A percentile compares a stretch with the other conserved stretches of the same genome.
Evolutionary conservation across 2,329 filamentous ascomycete species (phyloP).

Genomic region (Ophiostoma sp.): DNA sequence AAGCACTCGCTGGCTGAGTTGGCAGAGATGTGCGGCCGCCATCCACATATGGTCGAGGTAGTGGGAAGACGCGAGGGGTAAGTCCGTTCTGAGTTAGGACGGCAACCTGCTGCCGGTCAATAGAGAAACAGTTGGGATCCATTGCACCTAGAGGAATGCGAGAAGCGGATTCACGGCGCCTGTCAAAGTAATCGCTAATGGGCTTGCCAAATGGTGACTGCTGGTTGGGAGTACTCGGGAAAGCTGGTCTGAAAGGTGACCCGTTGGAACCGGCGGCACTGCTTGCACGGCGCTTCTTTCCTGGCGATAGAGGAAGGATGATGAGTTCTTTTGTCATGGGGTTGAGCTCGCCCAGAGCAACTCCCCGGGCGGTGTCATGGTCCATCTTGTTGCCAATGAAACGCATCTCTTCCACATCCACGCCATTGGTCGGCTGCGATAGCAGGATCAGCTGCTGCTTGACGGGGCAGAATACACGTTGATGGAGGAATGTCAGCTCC

Average conservation of each 20-base stretch:
- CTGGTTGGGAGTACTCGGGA: neutral
- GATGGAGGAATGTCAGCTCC: slow-evolving; percentile 87
- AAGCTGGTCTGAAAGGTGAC: slow-evolving; percentile 23
- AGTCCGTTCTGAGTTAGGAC: slow-evolving; percentile 45
- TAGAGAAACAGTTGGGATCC: slow-evolving; percentile 55
- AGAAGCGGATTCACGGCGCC: slow-evolving; percentile 34
- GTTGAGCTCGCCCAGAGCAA: slow-evolving; percentile 77
- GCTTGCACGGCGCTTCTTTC: slow-evolving; percentile 35
- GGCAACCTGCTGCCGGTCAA: slow-evolving; percentile 46
- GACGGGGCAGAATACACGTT: slow-evolving; percentile 85
- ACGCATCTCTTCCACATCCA: slow-evolving; percentile 64
- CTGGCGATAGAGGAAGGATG: slow-evolving; percentile 38
- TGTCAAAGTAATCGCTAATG: slow-evolving; percentile 52
- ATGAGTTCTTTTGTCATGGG: slow-evolving; percentile 77
- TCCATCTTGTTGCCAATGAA: slow-evolving; percentile 75
- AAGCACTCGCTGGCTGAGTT: slow-evolving; percentile 17
- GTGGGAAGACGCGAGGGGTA: slow-evolving; percentile 52
- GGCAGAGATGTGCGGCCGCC: slow-evolving; percentile 27
- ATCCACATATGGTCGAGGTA: slow-evolving; percentile 53
- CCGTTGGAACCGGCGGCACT: slow-evolving; percentile 31
- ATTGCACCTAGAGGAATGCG: slow-evolving; percentile 57
- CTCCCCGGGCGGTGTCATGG: slow-evolving; percentile 60
- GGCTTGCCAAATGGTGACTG: slow-evolving; percentile 39
- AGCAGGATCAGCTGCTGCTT: slow-evolving; percentile 67
- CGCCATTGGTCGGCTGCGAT: slow-evolving; percentile 57